Evolutionary conservation across 2,329 filamentous ascomycete genomes (phyloP).

Genomic region (Bipolaris bicolor): DNA sequence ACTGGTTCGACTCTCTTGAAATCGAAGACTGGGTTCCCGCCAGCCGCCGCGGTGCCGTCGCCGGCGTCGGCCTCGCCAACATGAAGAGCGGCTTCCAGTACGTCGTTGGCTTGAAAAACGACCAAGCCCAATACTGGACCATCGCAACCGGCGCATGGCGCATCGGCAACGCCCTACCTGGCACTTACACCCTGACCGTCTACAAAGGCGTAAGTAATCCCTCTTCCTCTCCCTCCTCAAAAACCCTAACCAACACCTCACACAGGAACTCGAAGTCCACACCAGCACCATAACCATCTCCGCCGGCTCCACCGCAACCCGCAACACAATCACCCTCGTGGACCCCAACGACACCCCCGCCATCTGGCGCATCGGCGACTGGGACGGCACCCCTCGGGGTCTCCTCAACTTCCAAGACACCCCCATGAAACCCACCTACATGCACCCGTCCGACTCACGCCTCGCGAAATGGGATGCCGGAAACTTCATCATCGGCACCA

Average conservation of each 20-base stretch:
- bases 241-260: neutral
- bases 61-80: constrained; percentile 42
- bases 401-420: constrained; percentile 61
- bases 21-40: constrained; percentile 32
- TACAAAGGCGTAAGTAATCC: constrained; percentile 55
- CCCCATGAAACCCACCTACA: constrained; percentile 52
- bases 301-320: constrained; percentile 55
- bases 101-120: constrained; percentile 48
- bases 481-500: constrained; percentile 32
- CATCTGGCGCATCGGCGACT: constrained; percentile 68
- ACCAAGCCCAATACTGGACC: constrained; percentile 50
- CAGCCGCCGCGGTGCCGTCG: constrained; percentile 25
- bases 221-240: too few relatives aligned
- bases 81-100: constrained; percentile 51
- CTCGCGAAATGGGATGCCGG: constrained; percentile 33
- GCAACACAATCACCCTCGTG: constrained; percentile 58
- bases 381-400: constrained; percentile 63
- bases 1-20: constrained; percentile 30
- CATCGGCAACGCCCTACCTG: constrained; percentile 67
- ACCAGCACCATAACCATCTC: constrained; percentile 51
- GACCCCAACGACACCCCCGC: constrained; percentile 54
- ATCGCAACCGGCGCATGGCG: constrained; percentile 55
- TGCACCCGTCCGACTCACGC: constrained; percentile 49
- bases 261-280: constrained; percentile 34
- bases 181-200: constrained; percentile 68